These are phyloP conservation scores for Graphilbum fragrans DNA, from an alignment of 2,329 filamentous ascomycete species.

Conservation along the genomic window DNA sequence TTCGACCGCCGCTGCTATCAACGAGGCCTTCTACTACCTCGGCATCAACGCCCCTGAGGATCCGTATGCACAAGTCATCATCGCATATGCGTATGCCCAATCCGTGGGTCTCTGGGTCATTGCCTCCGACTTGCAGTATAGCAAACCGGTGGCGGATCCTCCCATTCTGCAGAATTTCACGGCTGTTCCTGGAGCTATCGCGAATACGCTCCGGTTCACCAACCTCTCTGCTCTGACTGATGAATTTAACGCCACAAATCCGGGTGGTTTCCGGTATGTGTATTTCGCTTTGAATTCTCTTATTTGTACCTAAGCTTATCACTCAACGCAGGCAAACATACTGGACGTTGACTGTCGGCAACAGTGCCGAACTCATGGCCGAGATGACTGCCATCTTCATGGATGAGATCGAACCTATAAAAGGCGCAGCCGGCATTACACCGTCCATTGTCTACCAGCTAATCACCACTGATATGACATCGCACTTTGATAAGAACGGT, in stretches of 20 bases:
- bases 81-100: conserved; percentile 2
- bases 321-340: conserved; percentile 1
- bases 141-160: background rate
- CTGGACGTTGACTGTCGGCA: conserved; percentile 3
- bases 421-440: background rate
- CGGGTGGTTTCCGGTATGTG: background rate
- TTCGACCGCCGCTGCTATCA: conserved; percentile 15
- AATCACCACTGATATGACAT: conserved; percentile 16
- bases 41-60: conserved; percentile 14
- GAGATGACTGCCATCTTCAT: conserved; percentile 4
- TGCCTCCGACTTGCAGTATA: conserved; percentile 2
- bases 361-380: conserved; percentile 9
- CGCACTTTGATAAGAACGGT: conserved; percentile 20
- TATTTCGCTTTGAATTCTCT: background rate
- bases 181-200: background rate
- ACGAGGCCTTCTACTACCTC: conserved; percentile 2
- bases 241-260: conserved; percentile 2
- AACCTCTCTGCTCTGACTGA: conserved; percentile 1
- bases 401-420: conserved; percentile 3
- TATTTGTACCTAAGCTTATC: background rate
- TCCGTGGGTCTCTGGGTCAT: background rate
- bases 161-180: conserved; percentile 3
- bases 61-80: conserved; percentile 3
- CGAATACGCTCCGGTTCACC: background rate
- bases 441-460: conserved; percentile 7